Conservation (phyloP, 441 rosid species). For the Pelargonium myrrhifolium region DNA sequence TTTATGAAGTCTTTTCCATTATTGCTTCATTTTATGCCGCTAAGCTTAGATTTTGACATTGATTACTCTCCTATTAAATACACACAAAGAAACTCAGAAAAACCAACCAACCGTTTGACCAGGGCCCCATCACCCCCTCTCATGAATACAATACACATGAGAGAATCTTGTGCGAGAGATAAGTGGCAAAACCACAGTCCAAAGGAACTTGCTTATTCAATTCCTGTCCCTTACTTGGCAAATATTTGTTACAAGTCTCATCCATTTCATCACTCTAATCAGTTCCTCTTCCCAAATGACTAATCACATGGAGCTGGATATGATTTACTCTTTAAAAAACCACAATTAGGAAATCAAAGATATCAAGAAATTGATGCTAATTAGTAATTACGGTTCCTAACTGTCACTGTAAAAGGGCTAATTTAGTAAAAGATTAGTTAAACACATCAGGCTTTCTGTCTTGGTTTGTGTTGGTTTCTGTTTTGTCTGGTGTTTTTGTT, state of each 20-base stretch:
- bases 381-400: not conserved
- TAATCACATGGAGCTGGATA: no score
- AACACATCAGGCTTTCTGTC: not conserved
- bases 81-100: conserved; percentile 24
- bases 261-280: conserved; percentile 19
- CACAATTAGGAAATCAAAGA: no score
- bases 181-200: conserved; percentile 20
- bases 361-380: not conserved
- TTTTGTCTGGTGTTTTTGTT: conserved; percentile 28
- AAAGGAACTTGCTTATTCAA: conserved; percentile 20
- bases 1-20: no score
- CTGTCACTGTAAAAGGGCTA: not conserved
- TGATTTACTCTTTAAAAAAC: no score
- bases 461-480: conserved; percentile 20
- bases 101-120: conserved; percentile 48
- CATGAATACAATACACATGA: conserved; percentile 3
- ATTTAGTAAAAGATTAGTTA: not conserved
- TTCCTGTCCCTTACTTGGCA: not conserved
- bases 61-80: not conserved
- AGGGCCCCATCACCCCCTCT: conserved; percentile 28
- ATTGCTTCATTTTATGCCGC: not conserved
- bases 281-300: not conserved
- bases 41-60: not conserved
- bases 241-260: no score
- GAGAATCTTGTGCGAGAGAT: conserved; percentile 27